phyloP scores from a whole-genome alignment of 352 stramenopile species.

The Thraustotheca clavata region DNA sequence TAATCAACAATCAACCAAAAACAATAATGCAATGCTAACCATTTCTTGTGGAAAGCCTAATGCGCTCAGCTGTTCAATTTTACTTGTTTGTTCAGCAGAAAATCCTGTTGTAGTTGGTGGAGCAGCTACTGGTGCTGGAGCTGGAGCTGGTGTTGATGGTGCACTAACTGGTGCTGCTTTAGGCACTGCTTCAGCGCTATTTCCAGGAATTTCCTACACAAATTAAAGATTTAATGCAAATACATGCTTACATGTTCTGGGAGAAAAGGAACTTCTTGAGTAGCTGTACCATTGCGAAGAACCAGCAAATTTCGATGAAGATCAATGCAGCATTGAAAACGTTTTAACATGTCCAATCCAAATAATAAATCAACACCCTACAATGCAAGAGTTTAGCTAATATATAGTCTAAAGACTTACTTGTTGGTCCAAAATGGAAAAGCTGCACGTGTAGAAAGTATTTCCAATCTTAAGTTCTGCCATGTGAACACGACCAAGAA shows the following conservation, averaged over 20 bases:
- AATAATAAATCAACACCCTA: conserved; percentile 97
- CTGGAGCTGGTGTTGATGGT: conserved; percentile 20
- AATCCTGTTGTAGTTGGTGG: neutral
- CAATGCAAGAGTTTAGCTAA: neutral
- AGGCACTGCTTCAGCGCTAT: conserved; percentile 32
- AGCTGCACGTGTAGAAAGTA: conserved; percentile 89
- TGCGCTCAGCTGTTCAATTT: conserved; percentile 53
- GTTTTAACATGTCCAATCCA: conserved; percentile 97
- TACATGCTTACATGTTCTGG: conserved; percentile 61
- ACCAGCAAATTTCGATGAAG: conserved; percentile 87
- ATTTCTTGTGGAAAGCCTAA: conserved; percentile 55
- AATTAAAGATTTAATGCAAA: neutral
- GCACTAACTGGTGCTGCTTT: conserved; percentile 7
- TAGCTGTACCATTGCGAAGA: conserved; percentile 50
- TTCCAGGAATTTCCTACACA: conserved; percentile 57
- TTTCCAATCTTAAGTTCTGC: conserved; percentile 85
- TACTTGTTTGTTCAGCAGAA: conserved; percentile 29
- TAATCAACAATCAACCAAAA: conserved; percentile 23
- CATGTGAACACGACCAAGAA: conserved; percentile 94
- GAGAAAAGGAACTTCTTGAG: conserved; percentile 81
- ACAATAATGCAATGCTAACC: conserved; percentile 26
- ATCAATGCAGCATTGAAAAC: conserved; percentile 95
- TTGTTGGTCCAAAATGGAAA: conserved; percentile 89
- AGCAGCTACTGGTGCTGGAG: neutral
- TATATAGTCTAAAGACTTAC: conserved; percentile 15